phyloP scores from a whole-genome alignment of 2,329 filamentous ascomycete genomes.

The Alternaria incomplexa region DNA sequence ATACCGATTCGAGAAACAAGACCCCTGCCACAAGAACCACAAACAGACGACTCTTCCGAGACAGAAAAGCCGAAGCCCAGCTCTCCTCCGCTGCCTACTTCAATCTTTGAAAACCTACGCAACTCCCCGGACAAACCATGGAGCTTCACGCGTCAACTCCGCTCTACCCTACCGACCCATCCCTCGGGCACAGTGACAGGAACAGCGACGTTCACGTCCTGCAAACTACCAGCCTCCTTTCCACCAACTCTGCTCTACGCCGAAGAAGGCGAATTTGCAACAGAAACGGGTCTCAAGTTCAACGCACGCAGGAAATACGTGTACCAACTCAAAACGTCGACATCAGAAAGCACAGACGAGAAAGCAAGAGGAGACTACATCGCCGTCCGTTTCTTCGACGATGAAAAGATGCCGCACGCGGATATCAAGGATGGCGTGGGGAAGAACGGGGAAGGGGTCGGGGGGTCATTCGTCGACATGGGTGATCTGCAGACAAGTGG shows the following conservation, averaged over 20 bases:
- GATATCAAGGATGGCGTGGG: slow-evolving; percentile 12
- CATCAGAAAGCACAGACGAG: not conserved
- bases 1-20: not conserved
- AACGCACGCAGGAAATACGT: slow-evolving; percentile 70
- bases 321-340: slow-evolving; percentile 65
- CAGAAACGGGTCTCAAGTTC: slow-evolving; percentile 62
- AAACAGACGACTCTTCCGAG: not conserved
- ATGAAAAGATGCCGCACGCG: slow-evolving; percentile 8
- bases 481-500: slow-evolving; percentile 47
- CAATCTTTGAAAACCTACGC: slow-evolving; percentile 23
- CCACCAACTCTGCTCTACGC: slow-evolving; percentile 69
- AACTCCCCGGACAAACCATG: slow-evolving; percentile 53
- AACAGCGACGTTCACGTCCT: slow-evolving; percentile 67
- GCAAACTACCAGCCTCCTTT: slow-evolving; percentile 38
- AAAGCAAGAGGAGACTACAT: slow-evolving; percentile 2
- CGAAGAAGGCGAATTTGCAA: slow-evolving; percentile 70
- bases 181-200: slow-evolving; percentile 72
- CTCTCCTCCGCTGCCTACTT: not conserved
- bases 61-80: not conserved
- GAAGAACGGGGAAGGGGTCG: slow-evolving; percentile 56
- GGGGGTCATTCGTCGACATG: slow-evolving; percentile 79
- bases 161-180: slow-evolving; percentile 62
- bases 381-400: slow-evolving; percentile 23
- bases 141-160: slow-evolving; percentile 65
- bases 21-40: not conserved